Base-by-base conservation (phyloP, 495 filamentous ascomycete genomes). In the Trichoderma asperelloides region DNA sequence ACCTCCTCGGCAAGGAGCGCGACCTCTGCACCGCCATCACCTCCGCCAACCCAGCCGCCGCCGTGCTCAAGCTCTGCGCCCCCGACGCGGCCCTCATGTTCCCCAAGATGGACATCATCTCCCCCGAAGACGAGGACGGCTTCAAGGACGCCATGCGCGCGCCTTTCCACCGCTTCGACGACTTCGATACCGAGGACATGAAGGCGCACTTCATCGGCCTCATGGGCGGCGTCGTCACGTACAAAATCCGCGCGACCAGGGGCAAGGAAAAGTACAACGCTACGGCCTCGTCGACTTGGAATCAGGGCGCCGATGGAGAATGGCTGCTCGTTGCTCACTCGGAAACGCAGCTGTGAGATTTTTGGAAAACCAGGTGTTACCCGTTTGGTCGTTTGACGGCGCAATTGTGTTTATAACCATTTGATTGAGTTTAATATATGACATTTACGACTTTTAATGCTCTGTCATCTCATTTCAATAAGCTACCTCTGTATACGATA, bases 131-230 rank as follows among this genome's bases (percentile, higher is more conserved):
- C 55, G 23, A 60, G 25, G 55, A 60, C 23, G 23, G 8, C 55
- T 30, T 60, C 55, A 27, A 28, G 9, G 55, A 60, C 9, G 55
- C 55, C 4, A 27, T 60, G 55, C 55, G n/a, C 23, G 3, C 55
- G 55, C 55, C 55, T 25, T 60, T 60, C 25, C 55, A 60, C 55
- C 55, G 55, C 55, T 60, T 60, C 55, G 55, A 60, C 25, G 23
- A 60, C 3, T 60, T 13, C 55, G 12, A 60, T 6, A 18, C 16
- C 9, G 55, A 60, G 27, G 55, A 60, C 55, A 60, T 60, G 55
- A 23, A n/a, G 23, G 27, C 55, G 1, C 55, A 28, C 23, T 60
- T 60, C 25, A 60, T 60, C 55, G 55, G 55, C 55, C 55, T 60
- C 55, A 60, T 60, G 55, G 55, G 55, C 55, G 55, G 55, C 23